Evolutionary conservation across 192 early-diverging fungal genomes (phyloP).

Genomic region (Spizellomyces punctatus): DNA sequence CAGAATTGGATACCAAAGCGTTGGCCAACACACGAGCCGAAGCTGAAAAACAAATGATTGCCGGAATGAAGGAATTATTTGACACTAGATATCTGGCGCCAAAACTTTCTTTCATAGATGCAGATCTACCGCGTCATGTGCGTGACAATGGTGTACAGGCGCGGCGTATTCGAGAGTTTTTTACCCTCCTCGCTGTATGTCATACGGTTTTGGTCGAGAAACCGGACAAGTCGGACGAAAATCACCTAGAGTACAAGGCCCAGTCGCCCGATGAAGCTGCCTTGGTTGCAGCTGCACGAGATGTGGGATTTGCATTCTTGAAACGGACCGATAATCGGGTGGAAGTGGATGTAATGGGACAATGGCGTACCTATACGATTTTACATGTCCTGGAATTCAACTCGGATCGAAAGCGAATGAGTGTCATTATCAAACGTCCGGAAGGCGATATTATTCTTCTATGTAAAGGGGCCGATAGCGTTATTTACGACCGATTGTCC

Average conservation of each 20-base stretch:
- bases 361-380: constrained; percentile 68
- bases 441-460: constrained; percentile 81
- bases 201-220: constrained; percentile 92
- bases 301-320: constrained; percentile 85
- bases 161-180: constrained; percentile 77
- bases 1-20: neutral
- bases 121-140: constrained; percentile 74
- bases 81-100: constrained; percentile 54
- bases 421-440: constrained; percentile 77
- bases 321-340: constrained; percentile 72
- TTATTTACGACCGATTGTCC: constrained; percentile 84
- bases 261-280: constrained; percentile 97
- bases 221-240: constrained; percentile 23
- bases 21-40: neutral
- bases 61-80: constrained; percentile 66
- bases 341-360: constrained; percentile 77
- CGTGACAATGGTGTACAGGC: constrained; percentile 53
- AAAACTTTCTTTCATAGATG: constrained; percentile 84
- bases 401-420: constrained; percentile 96
- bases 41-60: constrained; percentile 38
- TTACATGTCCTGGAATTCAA: constrained; percentile 93
- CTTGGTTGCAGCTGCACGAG: constrained; percentile 84
- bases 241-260: constrained; percentile 74
- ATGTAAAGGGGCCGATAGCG: constrained; percentile 95
- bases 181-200: constrained; percentile 86